phyloP scores from a whole-genome alignment of 2,329 filamentous ascomycete genomes.

The Phoma sp. region DNA sequence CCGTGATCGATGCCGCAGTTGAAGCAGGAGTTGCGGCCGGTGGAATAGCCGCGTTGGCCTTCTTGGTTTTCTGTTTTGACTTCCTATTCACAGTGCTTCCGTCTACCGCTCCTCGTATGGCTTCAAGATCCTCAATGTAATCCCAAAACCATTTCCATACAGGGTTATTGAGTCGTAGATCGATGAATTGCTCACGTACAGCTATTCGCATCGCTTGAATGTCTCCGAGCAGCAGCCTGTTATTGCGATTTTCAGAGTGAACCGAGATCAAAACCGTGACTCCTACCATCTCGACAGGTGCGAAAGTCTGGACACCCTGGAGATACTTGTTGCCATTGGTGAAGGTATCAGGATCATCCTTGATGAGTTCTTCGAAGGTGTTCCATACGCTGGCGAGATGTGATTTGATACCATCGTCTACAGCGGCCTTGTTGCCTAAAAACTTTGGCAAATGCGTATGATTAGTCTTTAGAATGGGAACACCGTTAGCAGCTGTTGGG shows the following conservation, averaged over 20 bases:
- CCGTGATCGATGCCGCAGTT: slow-evolving; percentile 11
- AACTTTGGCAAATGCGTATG: slow-evolving; percentile 29
- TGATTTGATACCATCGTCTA: slow-evolving; percentile 38
- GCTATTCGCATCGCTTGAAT: slow-evolving; percentile 33
- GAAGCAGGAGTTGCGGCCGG: neutral
- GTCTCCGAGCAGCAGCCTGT: slow-evolving; percentile 37
- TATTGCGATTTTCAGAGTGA: slow-evolving; percentile 35
- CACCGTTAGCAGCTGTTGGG: slow-evolving; percentile 29
- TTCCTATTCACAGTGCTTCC: slow-evolving; percentile 23
- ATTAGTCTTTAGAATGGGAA: slow-evolving; percentile 33
- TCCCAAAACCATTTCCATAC: slow-evolving; percentile 43
- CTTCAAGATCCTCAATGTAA: slow-evolving; percentile 37
- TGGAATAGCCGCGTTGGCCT: neutral
- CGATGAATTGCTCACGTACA: slow-evolving; percentile 36
- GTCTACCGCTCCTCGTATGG: slow-evolving; percentile 32
- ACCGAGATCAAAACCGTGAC: slow-evolving; percentile 43
- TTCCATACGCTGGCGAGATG: slow-evolving; percentile 44
- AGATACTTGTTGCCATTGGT: slow-evolving; percentile 35
- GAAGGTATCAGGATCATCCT: slow-evolving; percentile 36
- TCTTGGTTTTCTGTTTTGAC: neutral
- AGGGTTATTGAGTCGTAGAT: slow-evolving; percentile 34
- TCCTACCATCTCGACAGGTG: slow-evolving; percentile 47
- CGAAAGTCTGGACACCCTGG: slow-evolving; percentile 39
- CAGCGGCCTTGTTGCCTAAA: slow-evolving; percentile 31
- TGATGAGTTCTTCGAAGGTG: slow-evolving; percentile 35